Base-by-base conservation (phyloP, 768 basidiomycete species). In the Amanita phalloides region DNA sequence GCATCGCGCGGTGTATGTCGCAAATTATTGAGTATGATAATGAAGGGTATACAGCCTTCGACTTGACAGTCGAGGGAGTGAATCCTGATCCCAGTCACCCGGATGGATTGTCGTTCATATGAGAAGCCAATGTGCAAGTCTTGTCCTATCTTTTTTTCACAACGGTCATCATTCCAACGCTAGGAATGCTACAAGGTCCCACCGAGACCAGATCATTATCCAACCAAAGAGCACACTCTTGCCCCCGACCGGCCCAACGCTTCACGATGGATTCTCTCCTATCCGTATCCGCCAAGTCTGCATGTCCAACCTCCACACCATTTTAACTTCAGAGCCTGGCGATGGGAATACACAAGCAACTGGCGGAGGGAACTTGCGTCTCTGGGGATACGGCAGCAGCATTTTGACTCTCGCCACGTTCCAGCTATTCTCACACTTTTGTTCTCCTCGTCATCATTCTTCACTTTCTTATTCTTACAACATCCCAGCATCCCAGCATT, bases 301-400 rank as follows among this genome's bases (percentile, higher is more conserved):
- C 50, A 94, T 97, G 92, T 84, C 89, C 17, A 88, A 79, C 59
- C 69, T 98, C 20, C 94, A 97, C 59, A 94, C 92, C n/a, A 37
- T 37, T 17, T 37, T 32, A n/a, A 14, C 17, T n/a, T 45, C 5
- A 35, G 49, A 50, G 25, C 25, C 13, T 17, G 39, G 39, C 4
- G 41, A 25, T 26, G 78, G 80, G 11, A 28, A 28, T 28, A 28
- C 26, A 28, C 26, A 28, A 4, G 26, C 26, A 28, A 6, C 26
- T 7, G 26, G 26, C 4, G 26, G 26, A 28, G 26, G 26, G 6
- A 96, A 95, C 58, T 60, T 97, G 11, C 81, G 84, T 25, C 61
- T 92, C 4, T 97, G 93, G 58, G 94, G 95, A 3, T 94, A 93
- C 60, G 91, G 90, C 1, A 84, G 82, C 46, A 86, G 86, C 10